Evolutionary conservation across 2,329 filamentous ascomycete species (phyloP).

Genomic region (Myrmaecium sp.): DNA sequence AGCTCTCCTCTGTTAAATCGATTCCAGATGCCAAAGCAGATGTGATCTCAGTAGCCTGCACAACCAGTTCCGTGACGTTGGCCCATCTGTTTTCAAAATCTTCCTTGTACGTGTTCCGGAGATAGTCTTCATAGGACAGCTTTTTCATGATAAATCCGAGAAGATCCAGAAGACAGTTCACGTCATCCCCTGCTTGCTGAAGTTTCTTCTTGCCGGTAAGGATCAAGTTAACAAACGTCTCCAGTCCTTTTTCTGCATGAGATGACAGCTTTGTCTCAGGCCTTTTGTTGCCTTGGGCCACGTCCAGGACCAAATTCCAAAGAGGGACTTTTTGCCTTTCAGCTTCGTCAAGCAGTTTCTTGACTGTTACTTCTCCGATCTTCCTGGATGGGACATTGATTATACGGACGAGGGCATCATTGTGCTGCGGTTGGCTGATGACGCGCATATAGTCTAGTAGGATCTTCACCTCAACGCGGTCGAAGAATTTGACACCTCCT

Average conservation of each 20-base stretch:
- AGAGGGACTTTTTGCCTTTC: slow-evolving; percentile 51
- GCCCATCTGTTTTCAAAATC: slow-evolving; percentile 68
- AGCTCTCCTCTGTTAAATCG: slow-evolving; percentile 28
- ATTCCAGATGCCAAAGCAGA: slow-evolving; percentile 25
- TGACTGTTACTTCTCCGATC: slow-evolving; percentile 65
- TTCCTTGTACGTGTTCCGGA: slow-evolving; percentile 54
- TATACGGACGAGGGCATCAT: slow-evolving; percentile 67
- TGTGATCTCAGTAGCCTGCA: slow-evolving; percentile 56
- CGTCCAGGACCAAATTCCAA: slow-evolving; percentile 55
- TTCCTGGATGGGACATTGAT: slow-evolving; percentile 72
- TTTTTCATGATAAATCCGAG: slow-evolving; percentile 44
- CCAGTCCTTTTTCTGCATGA: slow-evolving; percentile 39
- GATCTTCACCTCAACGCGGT: slow-evolving; percentile 74
- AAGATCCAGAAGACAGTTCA: slow-evolving; percentile 28
- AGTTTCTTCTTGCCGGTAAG: slow-evolving; percentile 39
- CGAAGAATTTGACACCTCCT: slow-evolving; percentile 79
- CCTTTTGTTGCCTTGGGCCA: slow-evolving; percentile 34
- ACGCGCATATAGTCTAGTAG: slow-evolving; percentile 78
- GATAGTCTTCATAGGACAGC: slow-evolving; percentile 55
- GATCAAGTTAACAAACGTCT: slow-evolving; percentile 42
- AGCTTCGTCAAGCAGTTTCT: slow-evolving; percentile 58
- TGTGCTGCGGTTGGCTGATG: slow-evolving; percentile 69
- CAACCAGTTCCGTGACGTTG: slow-evolving; percentile 78
- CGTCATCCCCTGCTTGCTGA: slow-evolving; percentile 21
- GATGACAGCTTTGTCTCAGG: slow-evolving; percentile 38